A percentile compares a stretch with the other conserved stretches of the same genome.
These are phyloP conservation scores for Scheffersomyces lignosus DNA, from an alignment of 805 yeast genomes.

Conservation along the genomic window DNA sequence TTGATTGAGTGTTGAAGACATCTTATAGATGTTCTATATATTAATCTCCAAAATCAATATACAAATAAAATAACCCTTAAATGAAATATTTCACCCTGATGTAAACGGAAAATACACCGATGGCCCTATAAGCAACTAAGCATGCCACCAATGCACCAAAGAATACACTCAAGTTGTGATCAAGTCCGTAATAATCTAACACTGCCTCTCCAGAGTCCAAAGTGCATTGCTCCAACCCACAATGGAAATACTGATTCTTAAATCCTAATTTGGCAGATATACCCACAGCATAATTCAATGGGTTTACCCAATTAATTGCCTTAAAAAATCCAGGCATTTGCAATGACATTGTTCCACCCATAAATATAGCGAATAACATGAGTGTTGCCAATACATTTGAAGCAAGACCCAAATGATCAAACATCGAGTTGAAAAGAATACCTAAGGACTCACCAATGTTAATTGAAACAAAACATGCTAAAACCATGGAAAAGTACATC, in stretches of 20 bases:
- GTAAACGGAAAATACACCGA: constrained; percentile 27
- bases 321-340: constrained; percentile 25
- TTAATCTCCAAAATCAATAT: too few species aligned
- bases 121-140: constrained; percentile 30
- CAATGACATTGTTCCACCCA: constrained; percentile 33
- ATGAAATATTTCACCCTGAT: constrained; percentile 26
- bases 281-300: constrained; percentile 24
- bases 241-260: constrained; percentile 15
- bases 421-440: constrained; percentile 21
- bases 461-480: constrained; percentile 15
- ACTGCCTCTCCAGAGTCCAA: constrained; percentile 34
- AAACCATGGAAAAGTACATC: constrained; percentile 22
- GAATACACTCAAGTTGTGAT: constrained; percentile 22
- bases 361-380: constrained; percentile 22
- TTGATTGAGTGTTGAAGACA: constrained; percentile 25
- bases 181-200: constrained; percentile 30
- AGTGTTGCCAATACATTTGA: constrained; percentile 20
- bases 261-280: constrained; percentile 21
- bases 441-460: constrained; percentile 30
- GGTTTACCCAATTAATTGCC: constrained; percentile 24
- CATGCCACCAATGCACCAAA: constrained; percentile 39
- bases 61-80: too few species aligned
- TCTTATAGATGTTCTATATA: background rate
- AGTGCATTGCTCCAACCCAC: constrained; percentile 18
- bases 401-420: constrained; percentile 25